Percentiles rank a stretch among this genome's conserved stretches.
These are phyloP conservation scores for Meyerozyma athensensis DNA, from an alignment of 1,139 yeast species.

Conservation along the genomic window DNA sequence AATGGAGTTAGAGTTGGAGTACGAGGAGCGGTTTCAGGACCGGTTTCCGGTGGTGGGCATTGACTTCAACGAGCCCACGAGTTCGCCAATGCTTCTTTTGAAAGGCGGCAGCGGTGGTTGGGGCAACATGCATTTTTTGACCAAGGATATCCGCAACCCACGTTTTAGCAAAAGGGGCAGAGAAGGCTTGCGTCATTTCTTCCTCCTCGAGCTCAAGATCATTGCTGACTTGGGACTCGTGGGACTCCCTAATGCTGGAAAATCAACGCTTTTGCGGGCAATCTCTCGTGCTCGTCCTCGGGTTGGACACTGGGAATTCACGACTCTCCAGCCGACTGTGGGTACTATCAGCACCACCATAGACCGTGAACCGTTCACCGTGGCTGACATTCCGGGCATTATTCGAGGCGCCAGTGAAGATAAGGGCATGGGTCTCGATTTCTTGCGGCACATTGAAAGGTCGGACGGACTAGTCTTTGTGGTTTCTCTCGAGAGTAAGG, in stretches of 20 bases:
- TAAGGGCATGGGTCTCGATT: slow-evolving; percentile 91
- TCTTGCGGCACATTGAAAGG: slow-evolving; percentile 86
- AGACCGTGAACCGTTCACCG: slow-evolving; percentile 75
- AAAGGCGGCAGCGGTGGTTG: slow-evolving; percentile 91
- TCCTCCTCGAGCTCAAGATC: slow-evolving; percentile 76
- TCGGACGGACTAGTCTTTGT: slow-evolving; percentile 89
- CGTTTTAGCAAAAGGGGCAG: slow-evolving; percentile 82
- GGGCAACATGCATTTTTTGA: slow-evolving; percentile 93
- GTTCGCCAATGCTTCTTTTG: slow-evolving; percentile 62
- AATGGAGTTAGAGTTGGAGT: slow-evolving; percentile 57
- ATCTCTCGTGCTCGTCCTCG: slow-evolving; percentile 86
- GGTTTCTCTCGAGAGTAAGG: slow-evolving; percentile 59
- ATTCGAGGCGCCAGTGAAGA: slow-evolving; percentile 81
- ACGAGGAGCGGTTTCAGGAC: slow-evolving; percentile 61
- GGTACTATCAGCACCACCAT: slow-evolving; percentile 76
- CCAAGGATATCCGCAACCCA: slow-evolving; percentile 82
- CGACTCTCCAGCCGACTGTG: slow-evolving; percentile 86
- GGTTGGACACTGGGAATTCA: slow-evolving; percentile 96
- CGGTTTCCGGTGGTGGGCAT: slow-evolving; percentile 74
- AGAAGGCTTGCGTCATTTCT: slow-evolving; percentile 57
- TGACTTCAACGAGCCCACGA: slow-evolving; percentile 64
- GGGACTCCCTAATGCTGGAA: slow-evolving; percentile 96
- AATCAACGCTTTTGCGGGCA: slow-evolving; percentile 82
- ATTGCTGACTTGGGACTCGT: slow-evolving; percentile 92
- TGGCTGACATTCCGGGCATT: slow-evolving; percentile 96